A percentile compares a stretch with the other conserved stretches of the same genome.
These are phyloP conservation scores for Cutaneotrichosporon dermatis DNA, from an alignment of 1,284 basidiomycete genomes.

Conservation along the genomic window DNA sequence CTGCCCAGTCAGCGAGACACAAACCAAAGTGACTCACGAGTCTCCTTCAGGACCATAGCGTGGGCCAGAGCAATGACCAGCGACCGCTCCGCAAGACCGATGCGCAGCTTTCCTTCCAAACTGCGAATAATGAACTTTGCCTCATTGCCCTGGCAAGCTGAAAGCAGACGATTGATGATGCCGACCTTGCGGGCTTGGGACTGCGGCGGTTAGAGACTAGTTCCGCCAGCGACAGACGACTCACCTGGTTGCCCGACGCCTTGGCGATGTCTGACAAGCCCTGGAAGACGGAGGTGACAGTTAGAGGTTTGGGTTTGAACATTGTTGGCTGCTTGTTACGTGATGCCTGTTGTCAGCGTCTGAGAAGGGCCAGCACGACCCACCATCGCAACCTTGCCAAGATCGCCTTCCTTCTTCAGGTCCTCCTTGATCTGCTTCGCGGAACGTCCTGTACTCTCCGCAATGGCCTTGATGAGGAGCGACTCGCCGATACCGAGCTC, in stretches of 20 bases:
- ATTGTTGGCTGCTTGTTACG: conserved; percentile 91
- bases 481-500: conserved; percentile 97
- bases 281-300: conserved; percentile 80
- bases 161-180: conserved; percentile 89
- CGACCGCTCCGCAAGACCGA: conserved; percentile 93
- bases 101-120: conserved; percentile 93
- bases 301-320: conserved; percentile 89
- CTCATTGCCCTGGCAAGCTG: conserved; percentile 75
- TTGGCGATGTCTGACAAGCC: conserved; percentile 81
- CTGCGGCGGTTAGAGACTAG: conserved; percentile 47
- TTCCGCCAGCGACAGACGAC: conserved; percentile 14
- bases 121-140: conserved; percentile 96
- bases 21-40: conserved; percentile 51
- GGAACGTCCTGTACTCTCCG: conserved; percentile 86
- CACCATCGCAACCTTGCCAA: conserved; percentile 92
- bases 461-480: conserved; percentile 90
- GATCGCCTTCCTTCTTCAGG: conserved; percentile 87
- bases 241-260: conserved; percentile 72
- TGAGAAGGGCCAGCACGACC: conserved; percentile 16
- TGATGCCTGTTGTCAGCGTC: conserved; percentile 60
- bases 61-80: conserved; percentile 83
- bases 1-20: conserved; percentile 48
- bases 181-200: conserved; percentile 93
- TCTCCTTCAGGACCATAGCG: conserved; percentile 73
- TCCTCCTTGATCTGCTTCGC: conserved; percentile 80